A percentile compares a stretch with the other conserved stretches of the same genome.
phyloP scores from a whole-genome alignment of 2,329 filamentous ascomycete species.

The Thelonectria olida region DNA sequence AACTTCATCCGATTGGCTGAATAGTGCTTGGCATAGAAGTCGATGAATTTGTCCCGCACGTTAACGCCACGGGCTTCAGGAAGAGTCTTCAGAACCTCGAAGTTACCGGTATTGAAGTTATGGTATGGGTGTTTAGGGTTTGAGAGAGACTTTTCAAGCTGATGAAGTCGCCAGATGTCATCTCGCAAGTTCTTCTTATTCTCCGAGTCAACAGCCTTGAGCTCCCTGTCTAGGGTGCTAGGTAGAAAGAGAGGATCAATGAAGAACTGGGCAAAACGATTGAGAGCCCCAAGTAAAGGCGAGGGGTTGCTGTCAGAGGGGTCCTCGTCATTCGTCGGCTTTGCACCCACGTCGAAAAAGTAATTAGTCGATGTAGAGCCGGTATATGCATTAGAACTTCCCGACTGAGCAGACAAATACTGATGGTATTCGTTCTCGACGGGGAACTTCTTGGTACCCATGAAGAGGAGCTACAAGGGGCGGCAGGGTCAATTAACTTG shows the following conservation, averaged over 20 bases:
- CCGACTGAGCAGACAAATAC: constrained; percentile 89
- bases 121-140: constrained; percentile 89
- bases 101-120: constrained; percentile 91
- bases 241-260: constrained; percentile 86
- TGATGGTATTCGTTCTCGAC: constrained; percentile 95
- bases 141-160: constrained; percentile 87
- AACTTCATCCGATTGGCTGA: constrained; percentile 95
- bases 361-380: constrained; percentile 95
- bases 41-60: constrained; percentile 89
- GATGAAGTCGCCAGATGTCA: constrained; percentile 86
- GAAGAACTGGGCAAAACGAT: constrained; percentile 95
- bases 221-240: constrained; percentile 85
- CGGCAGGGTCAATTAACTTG: constrained; percentile 22
- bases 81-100: constrained; percentile 84
- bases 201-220: constrained; percentile 91
- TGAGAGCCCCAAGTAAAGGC: constrained; percentile 80
- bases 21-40: constrained; percentile 89
- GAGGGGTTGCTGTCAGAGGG: constrained; percentile 65
- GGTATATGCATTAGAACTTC: constrained; percentile 94
- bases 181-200: constrained; percentile 98
- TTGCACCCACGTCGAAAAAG: constrained; percentile 93
- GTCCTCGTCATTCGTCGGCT: constrained; percentile 69
- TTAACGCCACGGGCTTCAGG: constrained; percentile 83
- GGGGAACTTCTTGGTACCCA: constrained; percentile 98
- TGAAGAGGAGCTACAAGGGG: constrained; percentile 78